These are phyloP conservation scores for Gomphus bonarii DNA, from an alignment of 1,284 basidiomycete species.

Conservation along the genomic window DNA sequence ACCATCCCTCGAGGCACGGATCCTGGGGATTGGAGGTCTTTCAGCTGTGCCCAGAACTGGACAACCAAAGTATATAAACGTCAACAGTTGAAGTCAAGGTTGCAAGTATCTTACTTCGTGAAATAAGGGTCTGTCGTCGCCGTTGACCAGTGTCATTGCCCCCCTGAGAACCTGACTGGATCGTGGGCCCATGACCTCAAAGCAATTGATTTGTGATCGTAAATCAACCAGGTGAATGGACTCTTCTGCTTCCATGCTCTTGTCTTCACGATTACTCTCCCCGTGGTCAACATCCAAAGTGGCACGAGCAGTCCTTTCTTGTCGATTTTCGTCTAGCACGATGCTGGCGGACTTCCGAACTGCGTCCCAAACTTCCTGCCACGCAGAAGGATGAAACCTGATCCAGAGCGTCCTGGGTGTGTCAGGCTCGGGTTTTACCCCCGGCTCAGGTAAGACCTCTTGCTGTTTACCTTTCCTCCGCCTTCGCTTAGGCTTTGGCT, in stretches of 20 bases:
- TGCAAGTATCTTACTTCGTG: conserved; percentile 36
- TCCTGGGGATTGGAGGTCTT: conserved; percentile 49
- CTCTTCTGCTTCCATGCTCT: conserved; percentile 23
- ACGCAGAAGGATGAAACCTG: conserved; percentile 66
- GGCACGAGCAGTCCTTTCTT: background rate
- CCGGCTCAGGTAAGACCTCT: conserved; percentile 10
- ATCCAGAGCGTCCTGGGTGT: conserved; percentile 53
- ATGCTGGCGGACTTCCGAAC: conserved; percentile 42
- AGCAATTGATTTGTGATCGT: conserved; percentile 60
- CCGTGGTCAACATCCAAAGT: background rate
- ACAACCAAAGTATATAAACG: background rate
- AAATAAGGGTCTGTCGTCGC: conserved; percentile 47
- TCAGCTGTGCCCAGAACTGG: conserved; percentile 63
- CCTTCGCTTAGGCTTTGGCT: conserved; percentile 1
- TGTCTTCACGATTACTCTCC: background rate
- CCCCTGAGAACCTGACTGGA: conserved; percentile 71
- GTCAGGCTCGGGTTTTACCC: conserved; percentile 8
- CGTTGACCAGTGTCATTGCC: conserved; percentile 47
- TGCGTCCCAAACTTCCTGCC: conserved; percentile 41
- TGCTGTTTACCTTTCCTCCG: conserved; percentile 14
- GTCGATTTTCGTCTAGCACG: conserved; percentile 31
- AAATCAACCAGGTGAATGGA: conserved; percentile 57
- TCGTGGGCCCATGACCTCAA: conserved; percentile 82
- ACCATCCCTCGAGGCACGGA: conserved; percentile 65
- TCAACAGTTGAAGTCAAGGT: background rate